A percentile compares a stretch with the other conserved stretches of the same genome.
phyloP scores from a whole-genome alignment of 1,139 yeast genomes.

The Magnusiomyces magnusii region DNA sequence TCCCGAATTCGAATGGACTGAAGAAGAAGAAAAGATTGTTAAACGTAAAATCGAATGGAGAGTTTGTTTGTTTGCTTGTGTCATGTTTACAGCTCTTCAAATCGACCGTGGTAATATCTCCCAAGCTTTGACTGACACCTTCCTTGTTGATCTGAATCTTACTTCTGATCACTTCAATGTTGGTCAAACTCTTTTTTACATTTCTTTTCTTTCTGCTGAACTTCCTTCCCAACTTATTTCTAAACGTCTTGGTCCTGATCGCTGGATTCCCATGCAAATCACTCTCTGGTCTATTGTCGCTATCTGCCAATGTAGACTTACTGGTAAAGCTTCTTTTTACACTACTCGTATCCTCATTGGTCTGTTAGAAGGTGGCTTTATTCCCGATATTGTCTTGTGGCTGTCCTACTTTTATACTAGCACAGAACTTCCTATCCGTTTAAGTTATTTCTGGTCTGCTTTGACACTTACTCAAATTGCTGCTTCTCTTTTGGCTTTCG shows the following conservation, averaged over 20 bases:
- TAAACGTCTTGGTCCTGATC: constrained; percentile 47
- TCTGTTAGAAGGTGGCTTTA: constrained; percentile 47
- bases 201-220: constrained; percentile 43
- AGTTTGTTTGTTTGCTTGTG: constrained; percentile 41
- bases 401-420: constrained; percentile 47
- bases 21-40: constrained; percentile 39
- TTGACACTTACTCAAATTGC: constrained; percentile 25
- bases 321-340: constrained; percentile 35
- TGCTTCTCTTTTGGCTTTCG: constrained; percentile 40
- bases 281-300: constrained; percentile 46
- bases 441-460: constrained; percentile 42
- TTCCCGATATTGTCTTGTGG: constrained; percentile 46
- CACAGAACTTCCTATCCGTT: constrained; percentile 42
- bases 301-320: constrained; percentile 39
- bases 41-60: constrained; percentile 39
- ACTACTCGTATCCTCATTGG: constrained; percentile 43
- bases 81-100: constrained; percentile 45
- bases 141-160: constrained; percentile 40
- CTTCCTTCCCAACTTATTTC: constrained; percentile 49
- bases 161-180: constrained; percentile 44
- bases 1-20: constrained; percentile 42
- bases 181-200: constrained; percentile 41
- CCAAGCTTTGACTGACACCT: constrained; percentile 46
- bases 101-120: constrained; percentile 45
- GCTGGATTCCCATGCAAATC: constrained; percentile 48